These are phyloP conservation scores for Blastomyces gilchristii DNA, from an alignment of 2,329 filamentous ascomycete species.

Conservation along the genomic window DNA sequence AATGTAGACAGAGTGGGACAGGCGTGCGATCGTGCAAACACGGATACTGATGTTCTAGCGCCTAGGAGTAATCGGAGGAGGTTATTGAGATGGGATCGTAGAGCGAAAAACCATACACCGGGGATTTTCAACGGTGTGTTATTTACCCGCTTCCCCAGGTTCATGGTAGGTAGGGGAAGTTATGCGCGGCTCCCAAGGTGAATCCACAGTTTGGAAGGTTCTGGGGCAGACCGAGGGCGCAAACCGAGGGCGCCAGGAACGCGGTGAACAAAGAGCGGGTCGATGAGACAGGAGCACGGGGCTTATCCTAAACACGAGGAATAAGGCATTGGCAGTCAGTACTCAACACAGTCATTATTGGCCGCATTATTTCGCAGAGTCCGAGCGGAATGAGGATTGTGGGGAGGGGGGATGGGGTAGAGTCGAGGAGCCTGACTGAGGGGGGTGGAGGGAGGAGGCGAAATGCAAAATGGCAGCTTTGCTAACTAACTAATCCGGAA, in stretches of 20 bases:
- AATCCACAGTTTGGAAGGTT: neutral
- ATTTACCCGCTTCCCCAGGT: neutral
- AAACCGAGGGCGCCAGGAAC: neutral
- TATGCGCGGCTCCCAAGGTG: neutral
- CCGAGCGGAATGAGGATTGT: neutral
- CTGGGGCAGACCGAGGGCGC: neutral
- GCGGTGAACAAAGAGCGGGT: neutral
- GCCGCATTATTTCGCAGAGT: neutral
- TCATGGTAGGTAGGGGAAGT: slow-evolving; percentile 6
- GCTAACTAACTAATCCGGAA: slow-evolving; percentile 1
- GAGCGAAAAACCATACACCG: neutral
- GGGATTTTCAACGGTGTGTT: neutral
- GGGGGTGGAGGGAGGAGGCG: neutral
- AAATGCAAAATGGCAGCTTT: neutral
- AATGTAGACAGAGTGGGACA: neutral
- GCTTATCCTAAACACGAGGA: neutral
- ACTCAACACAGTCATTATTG: neutral
- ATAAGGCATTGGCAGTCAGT: neutral
- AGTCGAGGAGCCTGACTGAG: neutral
- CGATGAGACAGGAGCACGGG: neutral
- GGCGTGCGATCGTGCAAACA: neutral
- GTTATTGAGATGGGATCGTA: neutral
- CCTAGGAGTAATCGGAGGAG: neutral
- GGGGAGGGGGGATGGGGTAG: neutral
- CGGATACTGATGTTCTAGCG: neutral